These are phyloP conservation scores for Fusarium zealandicum DNA, from an alignment of 2,329 filamentous ascomycete species.

Conservation along the genomic window DNA sequence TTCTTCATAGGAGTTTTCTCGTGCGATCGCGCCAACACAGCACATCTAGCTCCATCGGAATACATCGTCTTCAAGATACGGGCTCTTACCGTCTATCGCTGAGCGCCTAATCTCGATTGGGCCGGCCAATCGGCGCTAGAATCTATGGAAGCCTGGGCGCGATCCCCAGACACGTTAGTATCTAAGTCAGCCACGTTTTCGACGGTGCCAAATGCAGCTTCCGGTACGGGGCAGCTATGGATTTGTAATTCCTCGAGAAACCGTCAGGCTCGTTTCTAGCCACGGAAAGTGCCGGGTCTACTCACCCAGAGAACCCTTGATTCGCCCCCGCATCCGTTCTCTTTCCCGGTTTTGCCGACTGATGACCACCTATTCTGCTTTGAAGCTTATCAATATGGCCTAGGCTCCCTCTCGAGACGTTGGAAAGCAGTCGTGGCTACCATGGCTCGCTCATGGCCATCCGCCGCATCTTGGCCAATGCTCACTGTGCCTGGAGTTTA, in stretches of 20 bases:
- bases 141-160: constrained; percentile 23
- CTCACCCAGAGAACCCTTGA: not conserved
- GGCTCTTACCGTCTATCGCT: constrained; percentile 24
- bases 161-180: constrained; percentile 26
- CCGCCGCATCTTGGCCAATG: not conserved
- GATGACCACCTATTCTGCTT: not conserved
- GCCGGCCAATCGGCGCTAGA: constrained; percentile 35
- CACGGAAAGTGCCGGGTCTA: not conserved
- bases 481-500: constrained; percentile 1
- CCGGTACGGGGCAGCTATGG: not conserved
- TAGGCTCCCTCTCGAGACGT: not conserved
- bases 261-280: not conserved
- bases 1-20: too few species aligned
- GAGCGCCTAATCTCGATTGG: constrained; percentile 17
- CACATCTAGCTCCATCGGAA: too few species aligned
- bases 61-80: not conserved
- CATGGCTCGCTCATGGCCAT: not conserved
- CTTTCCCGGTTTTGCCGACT: not conserved
- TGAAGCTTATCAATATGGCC: not conserved
- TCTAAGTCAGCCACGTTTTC: not conserved
- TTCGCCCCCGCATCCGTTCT: not conserved
- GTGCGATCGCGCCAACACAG: too few species aligned
- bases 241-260: not conserved
- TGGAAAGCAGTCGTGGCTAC: not conserved
- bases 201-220: not conserved